phyloP scores from a whole-genome alignment of 108 stramenopile species.

The Discostella pseudostelligera region DNA sequence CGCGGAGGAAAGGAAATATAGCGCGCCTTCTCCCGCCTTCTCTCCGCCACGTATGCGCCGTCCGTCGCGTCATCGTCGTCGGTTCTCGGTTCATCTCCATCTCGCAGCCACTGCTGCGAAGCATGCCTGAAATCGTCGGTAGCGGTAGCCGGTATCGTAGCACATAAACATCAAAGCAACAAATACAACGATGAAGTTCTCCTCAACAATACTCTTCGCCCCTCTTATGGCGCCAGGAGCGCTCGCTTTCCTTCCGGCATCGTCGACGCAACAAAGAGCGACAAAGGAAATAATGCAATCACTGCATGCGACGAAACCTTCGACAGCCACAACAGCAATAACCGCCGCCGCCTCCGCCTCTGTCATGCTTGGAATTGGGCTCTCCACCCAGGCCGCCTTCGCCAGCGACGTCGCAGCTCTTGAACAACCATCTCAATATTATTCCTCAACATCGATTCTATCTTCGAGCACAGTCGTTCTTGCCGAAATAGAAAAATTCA shows the following conservation, averaged over 20 bases:
- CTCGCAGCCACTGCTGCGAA: too few relatives aligned
- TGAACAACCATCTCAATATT: background rate
- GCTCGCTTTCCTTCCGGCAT: conserved; percentile 3
- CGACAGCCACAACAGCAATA: background rate
- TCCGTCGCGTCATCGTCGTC: too few relatives aligned
- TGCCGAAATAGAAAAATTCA: conserved; percentile 37
- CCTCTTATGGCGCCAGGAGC: conserved; percentile 1
- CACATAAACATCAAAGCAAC: too few relatives aligned
- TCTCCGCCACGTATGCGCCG: background rate
- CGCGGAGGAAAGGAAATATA: background rate
- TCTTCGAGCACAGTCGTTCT: conserved; percentile 10
- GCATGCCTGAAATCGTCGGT: too few relatives aligned
- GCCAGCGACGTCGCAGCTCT: conserved; percentile 1
- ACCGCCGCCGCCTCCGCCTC: conserved; percentile 8
- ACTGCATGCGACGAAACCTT: conserved; percentile 1
- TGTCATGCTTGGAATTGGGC: conserved; percentile 21
- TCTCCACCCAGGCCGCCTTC: conserved; percentile 22
- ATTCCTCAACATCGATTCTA: conserved; percentile 10
- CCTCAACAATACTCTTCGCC: background rate
- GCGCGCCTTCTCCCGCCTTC: conserved; percentile 9
- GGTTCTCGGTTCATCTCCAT: too few relatives aligned
- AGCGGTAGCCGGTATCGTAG: too few relatives aligned
- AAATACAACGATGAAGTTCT: conserved; percentile 12
- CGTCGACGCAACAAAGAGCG: background rate
- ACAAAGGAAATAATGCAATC: background rate